phyloP scores from a whole-genome alignment of 2,329 filamentous ascomycete species.

The Clarireedia paspali region DNA sequence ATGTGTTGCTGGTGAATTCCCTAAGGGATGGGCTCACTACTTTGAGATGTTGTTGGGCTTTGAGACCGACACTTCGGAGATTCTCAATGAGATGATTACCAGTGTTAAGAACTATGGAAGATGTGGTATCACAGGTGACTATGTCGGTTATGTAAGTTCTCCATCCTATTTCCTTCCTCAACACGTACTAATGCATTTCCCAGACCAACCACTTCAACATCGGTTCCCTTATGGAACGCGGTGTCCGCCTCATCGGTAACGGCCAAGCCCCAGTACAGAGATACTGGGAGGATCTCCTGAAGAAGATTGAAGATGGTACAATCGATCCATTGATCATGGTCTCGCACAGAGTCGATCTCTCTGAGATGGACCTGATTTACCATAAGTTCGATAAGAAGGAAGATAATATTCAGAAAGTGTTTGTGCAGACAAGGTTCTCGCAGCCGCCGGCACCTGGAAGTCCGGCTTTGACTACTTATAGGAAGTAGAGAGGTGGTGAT shows the following conservation, averaged over 20 bases:
- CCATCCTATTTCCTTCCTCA: background rate
- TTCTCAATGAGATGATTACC: conserved; percentile 73
- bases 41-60: conserved; percentile 53
- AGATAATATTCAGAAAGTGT: conserved; percentile 76
- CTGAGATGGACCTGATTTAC: conserved; percentile 64
- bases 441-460: conserved; percentile 40
- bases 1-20: conserved; percentile 52
- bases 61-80: conserved; percentile 80
- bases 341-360: conserved; percentile 66
- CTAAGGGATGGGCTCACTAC: conserved; percentile 54
- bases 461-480: conserved; percentile 29
- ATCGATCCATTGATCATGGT: conserved; percentile 76
- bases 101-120: conserved; percentile 65
- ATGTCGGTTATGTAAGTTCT: conserved; percentile 48
- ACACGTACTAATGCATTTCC: background rate
- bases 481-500: background rate
- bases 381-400: conserved; percentile 49
- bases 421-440: conserved; percentile 51
- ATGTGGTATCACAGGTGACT: conserved; percentile 68
- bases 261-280: conserved; percentile 67
- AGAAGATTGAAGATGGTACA: conserved; percentile 55
- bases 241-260: conserved; percentile 68
- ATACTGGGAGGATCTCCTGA: conserved; percentile 75
- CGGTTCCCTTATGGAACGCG: conserved; percentile 73
- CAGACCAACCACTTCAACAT: conserved; percentile 26